These are phyloP conservation scores for Senecio squalidus DNA, from an alignment of 140 eudicot species.

Conservation along the genomic window DNA sequence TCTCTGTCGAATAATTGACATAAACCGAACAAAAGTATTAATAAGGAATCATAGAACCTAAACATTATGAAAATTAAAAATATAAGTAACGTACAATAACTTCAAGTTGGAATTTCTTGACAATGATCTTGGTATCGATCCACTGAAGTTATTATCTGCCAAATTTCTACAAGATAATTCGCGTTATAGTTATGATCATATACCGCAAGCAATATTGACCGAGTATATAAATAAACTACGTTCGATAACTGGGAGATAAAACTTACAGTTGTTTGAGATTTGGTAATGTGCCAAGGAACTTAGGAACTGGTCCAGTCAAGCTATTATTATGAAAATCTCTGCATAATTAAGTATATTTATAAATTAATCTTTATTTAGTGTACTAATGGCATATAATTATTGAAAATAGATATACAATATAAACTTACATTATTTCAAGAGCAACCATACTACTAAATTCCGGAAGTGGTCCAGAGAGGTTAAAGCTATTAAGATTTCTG, in stretches of 20 bases:
- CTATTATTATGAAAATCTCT: constrained; percentile 66
- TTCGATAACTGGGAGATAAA: neutral
- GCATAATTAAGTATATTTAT: neutral
- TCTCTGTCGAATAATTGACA: constrained; percentile 15
- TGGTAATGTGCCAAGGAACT: constrained; percentile 44
- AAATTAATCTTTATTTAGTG: neutral
- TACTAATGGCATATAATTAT: too few relatives aligned
- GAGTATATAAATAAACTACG: neutral
- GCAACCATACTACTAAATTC: constrained; percentile 59
- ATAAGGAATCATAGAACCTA: neutral
- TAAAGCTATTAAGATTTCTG: constrained; percentile 47
- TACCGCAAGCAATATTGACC: too few relatives aligned
- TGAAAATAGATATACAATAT: neutral
- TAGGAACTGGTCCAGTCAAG: constrained; percentile 43
- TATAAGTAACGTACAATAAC: constrained; percentile 31
- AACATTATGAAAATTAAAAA: neutral
- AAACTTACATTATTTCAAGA: constrained; percentile 49
- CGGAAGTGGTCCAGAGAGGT: constrained; percentile 54
- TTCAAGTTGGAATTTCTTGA: constrained; percentile 33
- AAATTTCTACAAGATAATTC: constrained; percentile 39
- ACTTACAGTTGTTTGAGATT: constrained; percentile 54
- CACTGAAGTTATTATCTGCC: constrained; percentile 49
- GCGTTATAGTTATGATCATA: too few relatives aligned
- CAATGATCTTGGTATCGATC: constrained; percentile 51
- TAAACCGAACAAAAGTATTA: neutral